Base-by-base conservation (phyloP, 495 filamentous ascomycete species). In the Podospora conica region DNA sequence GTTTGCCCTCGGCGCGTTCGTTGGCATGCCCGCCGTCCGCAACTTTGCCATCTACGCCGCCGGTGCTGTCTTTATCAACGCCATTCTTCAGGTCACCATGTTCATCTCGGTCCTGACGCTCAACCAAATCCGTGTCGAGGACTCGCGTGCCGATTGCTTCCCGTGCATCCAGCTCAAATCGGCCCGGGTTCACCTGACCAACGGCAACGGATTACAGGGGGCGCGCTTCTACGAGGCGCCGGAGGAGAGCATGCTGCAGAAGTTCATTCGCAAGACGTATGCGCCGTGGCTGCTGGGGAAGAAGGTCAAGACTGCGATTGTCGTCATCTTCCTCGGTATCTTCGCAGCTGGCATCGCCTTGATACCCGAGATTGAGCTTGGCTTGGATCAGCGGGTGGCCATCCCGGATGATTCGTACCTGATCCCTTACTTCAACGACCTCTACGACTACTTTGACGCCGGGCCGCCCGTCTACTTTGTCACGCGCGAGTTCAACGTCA, bases 401-500 rank as follows among this genome's bases (percentile, higher is more conserved):
- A 88, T 98, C 66, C 95, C 95, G 0, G 91, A 87, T 61, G 93
- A 90, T 71, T 97, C 93, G 0, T 98, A 98, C 71, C 79, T 98
- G 22, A 96, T 98, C 65, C 82, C 87, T 1, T 98, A 94, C 71
- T 98, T 98, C 80, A 90, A 98, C 73, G 95, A 98, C 71, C 84
- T 98, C 25, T 92, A 96, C 74, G 86, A 85, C 58, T 98, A 98
- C 74, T 91, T 98, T 72, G 90, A 91, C 56, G 87, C 88, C 53
- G 95, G 95, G 0, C 94, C 96, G 63, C 95, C 95, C 0, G 93
- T 98, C 28, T 98, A 97, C 75, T 98, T 98, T 73, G 94, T 98
- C 31, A 92, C 92, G 27, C 83, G 87, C 7, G 84, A 90, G 58
- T 79, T 96, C 61, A 92, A 97, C 65, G 83, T 85, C 23, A 97